Base-by-base conservation (phyloP, 2,329 filamentous ascomycete species). In the Epichloe gansuensis region DNA sequence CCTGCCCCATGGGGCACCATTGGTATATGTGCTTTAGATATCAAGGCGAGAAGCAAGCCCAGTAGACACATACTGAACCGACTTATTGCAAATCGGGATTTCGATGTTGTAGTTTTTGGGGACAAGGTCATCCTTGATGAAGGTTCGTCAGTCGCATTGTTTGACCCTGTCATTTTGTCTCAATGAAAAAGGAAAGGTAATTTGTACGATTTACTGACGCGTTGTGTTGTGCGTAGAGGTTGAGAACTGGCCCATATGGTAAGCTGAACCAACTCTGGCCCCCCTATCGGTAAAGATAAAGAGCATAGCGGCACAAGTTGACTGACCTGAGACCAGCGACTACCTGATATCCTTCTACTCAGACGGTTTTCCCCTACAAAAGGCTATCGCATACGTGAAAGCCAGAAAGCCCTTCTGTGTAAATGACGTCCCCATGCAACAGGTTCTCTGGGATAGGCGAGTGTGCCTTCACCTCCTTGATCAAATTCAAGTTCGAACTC, bases 81-180 rank as follows among this genome's bases (percentile, higher is more conserved):
- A 49, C 76, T 98, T 21, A 91, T 96, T 58, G 82, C 87, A 36
- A 90, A 94, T 58, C 81, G 84, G 48, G 91, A 97, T 60, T 97
- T 98, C 63, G 91, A 98, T 62, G 90, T 97, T 25, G 85, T 95
- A 55, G 91, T 98, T 12, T 98, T 98, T 71, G 94, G 93, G 47
- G 93, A 98, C 72, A 98, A 98, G 70, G 91, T 96, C 43, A 98
- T 98, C 59, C 75, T 98, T 38, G 93, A 98, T 63, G 93, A 98
- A 78, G 78, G 79, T 80, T 60, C 59, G 74, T 64, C 41, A 3
- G 25, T n/a, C 34, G 35, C 31, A 39, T n/a, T n/a, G 9, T 45
- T n/a, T 8, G 17, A 27, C 38, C 34, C 43, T 15, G 15, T 15
- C 31, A 8, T 39, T 11, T 5, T 6, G 11, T 21, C 12, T 36